Evolutionary conservation across 805 yeast species (phyloP), one percentile per base, ranked within the genome.

Genomic region (Candida maesae): DNA sequence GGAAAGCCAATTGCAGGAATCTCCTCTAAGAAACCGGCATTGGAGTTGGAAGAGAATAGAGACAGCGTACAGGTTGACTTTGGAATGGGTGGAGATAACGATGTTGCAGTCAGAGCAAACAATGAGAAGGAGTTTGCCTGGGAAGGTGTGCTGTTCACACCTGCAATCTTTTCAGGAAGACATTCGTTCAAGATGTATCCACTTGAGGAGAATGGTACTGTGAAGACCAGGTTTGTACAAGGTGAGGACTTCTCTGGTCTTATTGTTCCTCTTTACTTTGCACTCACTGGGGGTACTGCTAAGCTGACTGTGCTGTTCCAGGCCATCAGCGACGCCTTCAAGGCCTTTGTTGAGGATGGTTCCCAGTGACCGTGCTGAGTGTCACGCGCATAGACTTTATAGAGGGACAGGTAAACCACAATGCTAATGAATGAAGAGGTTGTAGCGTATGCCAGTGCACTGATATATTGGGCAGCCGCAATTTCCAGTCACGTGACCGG

Each of bases 301-400:
- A 23, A 19, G 36, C 15, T 30, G 17, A 19, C 19, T 6, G 18
- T 17, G 19, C 4, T 9, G 10, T 33, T 13, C 17, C 18, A 4
- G 14, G 27, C 9, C 4, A 12, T 27, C 23, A 38, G 19, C 28
- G 17, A 13, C 10, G 17, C 18, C n/a, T 27, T 38, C 17, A 38
- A 38, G 28, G 13, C 23, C 10, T 11, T 17, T 13, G 27, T 33
- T n/a, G 41, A 38, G 36, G 24, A 16, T n/a, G 12, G 6, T n/a
- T 8, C 28, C 11, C 5, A 25, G 28, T 25, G 28, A 10, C 8
- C n/a, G 6, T 25, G n/a, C 28, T 25, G 28, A 25, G 19, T 12
- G 35, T 33, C 35, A 23, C 35, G 35, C 23, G 35, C 35, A 14
- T n/a, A n/a, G n/a, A n/a, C n/a, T n/a, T n/a, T n/a, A n/a, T n/a